A percentile compares a stretch with the other conserved stretches of the same genome.
Evolutionary conservation across 2,329 filamentous ascomycete genomes (phyloP).

Genomic region (Tricladium varicosporioides): DNA sequence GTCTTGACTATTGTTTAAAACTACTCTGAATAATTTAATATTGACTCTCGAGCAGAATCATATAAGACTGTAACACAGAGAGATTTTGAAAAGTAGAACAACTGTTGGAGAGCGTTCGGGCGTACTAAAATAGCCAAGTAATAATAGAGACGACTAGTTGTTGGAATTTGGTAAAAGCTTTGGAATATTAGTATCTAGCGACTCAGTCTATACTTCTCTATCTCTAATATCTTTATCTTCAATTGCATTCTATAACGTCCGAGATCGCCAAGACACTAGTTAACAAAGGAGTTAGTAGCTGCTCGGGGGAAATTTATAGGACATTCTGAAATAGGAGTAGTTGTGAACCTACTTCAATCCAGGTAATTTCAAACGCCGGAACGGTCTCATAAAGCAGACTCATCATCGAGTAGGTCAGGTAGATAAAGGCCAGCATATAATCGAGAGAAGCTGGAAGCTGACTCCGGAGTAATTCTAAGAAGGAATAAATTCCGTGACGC

Average conservation of each 20-base stretch:
- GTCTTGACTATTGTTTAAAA: slow-evolving; percentile 42
- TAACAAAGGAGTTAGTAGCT: no score
- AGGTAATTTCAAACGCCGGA: slow-evolving; percentile 77
- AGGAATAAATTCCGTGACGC: slow-evolving; percentile 85
- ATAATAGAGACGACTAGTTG: slow-evolving; percentile 78
- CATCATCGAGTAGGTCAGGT: slow-evolving; percentile 90
- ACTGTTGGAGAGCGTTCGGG: slow-evolving; percentile 66
- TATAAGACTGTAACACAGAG: slow-evolving; percentile 61
- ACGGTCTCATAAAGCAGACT: slow-evolving; percentile 83
- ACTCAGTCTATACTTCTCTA: slow-evolving; percentile 76
- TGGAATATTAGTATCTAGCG: slow-evolving; percentile 70
- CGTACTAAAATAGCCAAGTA: slow-evolving; percentile 79
- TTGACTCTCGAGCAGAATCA: slow-evolving; percentile 63
- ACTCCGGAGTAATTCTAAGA: slow-evolving; percentile 73
- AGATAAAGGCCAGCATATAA: slow-evolving; percentile 89
- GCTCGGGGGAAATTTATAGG: no score
- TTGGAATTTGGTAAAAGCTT: slow-evolving; percentile 69
- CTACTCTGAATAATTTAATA: slow-evolving; percentile 65
- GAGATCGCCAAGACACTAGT: slow-evolving; percentile 82
- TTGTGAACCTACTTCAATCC: no score
- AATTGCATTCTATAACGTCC: slow-evolving; percentile 82
- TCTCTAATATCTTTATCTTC: slow-evolving; percentile 77
- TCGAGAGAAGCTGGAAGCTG: slow-evolving; percentile 74
- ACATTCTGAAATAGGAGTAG: no score
- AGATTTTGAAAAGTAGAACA: slow-evolving; percentile 71